Evolutionary conservation across 805 yeast genomes (phyloP).

Genomic region (Saccharomyces paradoxus): DNA sequence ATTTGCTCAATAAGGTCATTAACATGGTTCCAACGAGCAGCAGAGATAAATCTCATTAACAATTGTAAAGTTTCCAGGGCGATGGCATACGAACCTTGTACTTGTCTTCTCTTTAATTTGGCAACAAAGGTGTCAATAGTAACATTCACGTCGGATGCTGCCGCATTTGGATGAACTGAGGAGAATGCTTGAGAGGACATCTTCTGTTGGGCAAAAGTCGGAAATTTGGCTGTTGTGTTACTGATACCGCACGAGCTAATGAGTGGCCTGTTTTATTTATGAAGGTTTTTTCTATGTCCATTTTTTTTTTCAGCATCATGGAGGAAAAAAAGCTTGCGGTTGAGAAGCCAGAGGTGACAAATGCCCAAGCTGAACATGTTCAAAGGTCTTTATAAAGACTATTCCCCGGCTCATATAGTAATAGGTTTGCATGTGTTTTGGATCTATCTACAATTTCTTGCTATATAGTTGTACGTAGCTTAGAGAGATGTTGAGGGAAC

Average conservation of each 20-base stretch:
- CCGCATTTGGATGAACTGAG: constrained; percentile 1
- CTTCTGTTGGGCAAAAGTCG: not conserved
- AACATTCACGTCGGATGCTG: constrained; percentile 31
- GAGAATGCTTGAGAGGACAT: not conserved
- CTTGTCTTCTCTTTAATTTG: constrained; percentile 75
- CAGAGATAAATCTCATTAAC: constrained; percentile 79
- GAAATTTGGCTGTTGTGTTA: not conserved
- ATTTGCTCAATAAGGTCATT: constrained; percentile 65
- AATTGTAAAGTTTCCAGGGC: constrained; percentile 85
- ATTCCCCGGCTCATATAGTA: not conserved
- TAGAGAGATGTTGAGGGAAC: not conserved
- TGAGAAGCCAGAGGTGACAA: not conserved
- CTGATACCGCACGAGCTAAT: not conserved
- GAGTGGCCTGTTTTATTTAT: not conserved
- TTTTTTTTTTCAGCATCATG: not conserved
- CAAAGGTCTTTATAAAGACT: not conserved
- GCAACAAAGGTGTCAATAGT: constrained; percentile 39
- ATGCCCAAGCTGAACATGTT: not conserved
- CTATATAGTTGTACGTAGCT: not conserved
- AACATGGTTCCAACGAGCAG: constrained; percentile 77
- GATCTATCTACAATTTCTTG: not conserved
- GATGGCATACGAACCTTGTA: constrained; percentile 68
- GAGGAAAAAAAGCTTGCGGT: not conserved
- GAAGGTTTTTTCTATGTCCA: not conserved
- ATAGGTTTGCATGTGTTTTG: not conserved